A percentile compares a stretch with the other conserved stretches of the same genome.
phyloP scores from a whole-genome alignment of 768 basidiomycete genomes.

The Russula brevipes region DNA sequence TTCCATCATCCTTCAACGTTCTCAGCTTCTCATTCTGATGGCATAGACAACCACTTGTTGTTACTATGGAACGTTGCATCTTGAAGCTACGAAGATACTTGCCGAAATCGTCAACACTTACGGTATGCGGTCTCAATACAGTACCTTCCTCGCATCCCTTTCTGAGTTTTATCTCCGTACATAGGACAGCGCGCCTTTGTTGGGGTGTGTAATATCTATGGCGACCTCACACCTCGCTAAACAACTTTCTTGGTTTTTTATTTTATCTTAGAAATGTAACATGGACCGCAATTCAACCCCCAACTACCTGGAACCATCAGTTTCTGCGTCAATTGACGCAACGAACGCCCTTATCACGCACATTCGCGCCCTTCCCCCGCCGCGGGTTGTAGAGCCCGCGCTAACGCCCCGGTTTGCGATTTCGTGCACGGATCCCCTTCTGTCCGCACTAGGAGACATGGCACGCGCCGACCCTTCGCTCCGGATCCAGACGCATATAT shows the following conservation, averaged over 20 bases:
- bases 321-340: conserved; percentile 50
- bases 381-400: conserved; percentile 78
- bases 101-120: conserved; percentile 64
- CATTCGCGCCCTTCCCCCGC: conserved; percentile 52
- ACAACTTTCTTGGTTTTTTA: not conserved
- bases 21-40: not conserved
- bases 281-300: conserved; percentile 73
- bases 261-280: conserved; percentile 65
- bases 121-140: conserved; percentile 39
- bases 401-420: conserved; percentile 97
- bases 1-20: not conserved
- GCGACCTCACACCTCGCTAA: not conserved
- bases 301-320: conserved; percentile 64
- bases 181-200: conserved; percentile 82
- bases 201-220: conserved; percentile 50
- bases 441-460: conserved; percentile 55
- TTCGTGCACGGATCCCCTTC: conserved; percentile 70
- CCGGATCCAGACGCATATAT: conserved; percentile 88
- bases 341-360: conserved; percentile 64
- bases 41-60: conserved; percentile 90
- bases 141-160: not conserved
- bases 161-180: not conserved
- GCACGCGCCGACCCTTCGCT: conserved; percentile 55
- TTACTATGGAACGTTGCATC: conserved; percentile 82
- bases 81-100: conserved; percentile 73